Base-by-base conservation (phyloP, 1,284 basidiomycete genomes). In the Melampsora abietis-canadensis region DNA sequence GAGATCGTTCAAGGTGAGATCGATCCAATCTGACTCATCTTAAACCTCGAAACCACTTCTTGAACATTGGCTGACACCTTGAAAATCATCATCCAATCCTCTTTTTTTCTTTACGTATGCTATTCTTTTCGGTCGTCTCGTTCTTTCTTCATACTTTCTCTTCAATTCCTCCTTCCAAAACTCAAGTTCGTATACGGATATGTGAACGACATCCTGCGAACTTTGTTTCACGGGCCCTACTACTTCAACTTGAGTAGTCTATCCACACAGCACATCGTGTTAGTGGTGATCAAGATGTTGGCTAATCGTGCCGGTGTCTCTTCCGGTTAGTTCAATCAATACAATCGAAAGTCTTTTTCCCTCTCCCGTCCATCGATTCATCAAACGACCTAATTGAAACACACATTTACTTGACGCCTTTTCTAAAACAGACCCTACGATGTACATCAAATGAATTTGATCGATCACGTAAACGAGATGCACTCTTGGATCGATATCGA, bases 221-320 rank as follows among this genome's bases (percentile, higher is more conserved):
- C 81, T 98, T 99, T 82, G 98, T 98, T 77, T 95, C 96, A 1
- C 98, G 96, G 96, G 96, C 96, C 3, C 96, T n/a, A n/a, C 96
- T 0, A 95, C 95, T 1, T 94, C 92, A 60, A 97, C 98, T 79
- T 96, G 98, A 84, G 94, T 98, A 1, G 95, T 96, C 4, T 84
- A 88, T 81, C 95, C 91, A 66, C 94, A 89, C 91, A 64, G 92
- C 89, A 79, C 93, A 82, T 76, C 89, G 92, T 27, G 95, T 97
- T 75, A 97, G 92, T 81, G 96, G 96, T n/a, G 34, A 0, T 86
- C 98, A 34, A n/a, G 76, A 98, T 99, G 96, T 87, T 98, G 69
- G 96, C 95, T 14, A 98, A 98, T 80, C 95, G 98, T 82, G 98
- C 96, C 5, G 94, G 93, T 78, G 94, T 99, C 77, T 92, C 92